Conservation (phyloP, 1,284 basidiomycete species). For the Marasmius oreades region DNA sequence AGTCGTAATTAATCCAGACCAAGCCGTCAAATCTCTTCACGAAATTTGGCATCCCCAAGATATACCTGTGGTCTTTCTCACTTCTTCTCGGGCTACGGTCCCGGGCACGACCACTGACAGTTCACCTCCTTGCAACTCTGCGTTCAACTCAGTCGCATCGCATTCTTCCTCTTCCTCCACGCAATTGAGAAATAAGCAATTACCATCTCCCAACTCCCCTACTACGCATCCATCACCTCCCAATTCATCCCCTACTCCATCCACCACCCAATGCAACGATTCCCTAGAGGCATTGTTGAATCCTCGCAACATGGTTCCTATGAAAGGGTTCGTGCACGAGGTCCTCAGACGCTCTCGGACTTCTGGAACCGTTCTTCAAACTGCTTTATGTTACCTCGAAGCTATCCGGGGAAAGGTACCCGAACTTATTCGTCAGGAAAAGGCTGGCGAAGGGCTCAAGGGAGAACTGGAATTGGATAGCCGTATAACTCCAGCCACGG, state of each 20-base stretch:
- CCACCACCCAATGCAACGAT: conserved; percentile 1
- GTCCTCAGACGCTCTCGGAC: conserved; percentile 73
- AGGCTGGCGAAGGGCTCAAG: conserved; percentile 32
- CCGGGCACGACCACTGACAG: conserved; percentile 17
- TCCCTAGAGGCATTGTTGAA: neutral
- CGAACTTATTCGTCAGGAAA: conserved; percentile 52
- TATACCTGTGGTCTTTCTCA: conserved; percentile 59
- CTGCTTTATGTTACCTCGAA: conserved; percentile 76
- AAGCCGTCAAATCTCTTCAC: conserved; percentile 68
- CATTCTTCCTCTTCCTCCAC: conserved; percentile 18
- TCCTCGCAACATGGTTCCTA: conserved; percentile 32
- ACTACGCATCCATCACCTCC: conserved; percentile 33
- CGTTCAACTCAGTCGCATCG: conserved; percentile 16
- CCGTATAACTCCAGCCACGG: conserved; percentile 44
- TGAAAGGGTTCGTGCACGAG: conserved; percentile 73
- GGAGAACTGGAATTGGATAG: conserved; percentile 39
- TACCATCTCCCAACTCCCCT: conserved; percentile 46
- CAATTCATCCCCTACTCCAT: conserved; percentile 19
- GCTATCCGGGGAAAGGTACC: conserved; percentile 66
- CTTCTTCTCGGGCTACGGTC: conserved; percentile 32
- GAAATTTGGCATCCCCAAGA: conserved; percentile 75
- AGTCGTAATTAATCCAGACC: conserved; percentile 44
- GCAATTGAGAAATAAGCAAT: conserved; percentile 34
- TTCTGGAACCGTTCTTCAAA: conserved; percentile 71
- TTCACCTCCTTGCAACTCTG: conserved; percentile 7